Conservation (phyloP, 208 protist genomes). For the Vickermania spadyakhi region DNA sequence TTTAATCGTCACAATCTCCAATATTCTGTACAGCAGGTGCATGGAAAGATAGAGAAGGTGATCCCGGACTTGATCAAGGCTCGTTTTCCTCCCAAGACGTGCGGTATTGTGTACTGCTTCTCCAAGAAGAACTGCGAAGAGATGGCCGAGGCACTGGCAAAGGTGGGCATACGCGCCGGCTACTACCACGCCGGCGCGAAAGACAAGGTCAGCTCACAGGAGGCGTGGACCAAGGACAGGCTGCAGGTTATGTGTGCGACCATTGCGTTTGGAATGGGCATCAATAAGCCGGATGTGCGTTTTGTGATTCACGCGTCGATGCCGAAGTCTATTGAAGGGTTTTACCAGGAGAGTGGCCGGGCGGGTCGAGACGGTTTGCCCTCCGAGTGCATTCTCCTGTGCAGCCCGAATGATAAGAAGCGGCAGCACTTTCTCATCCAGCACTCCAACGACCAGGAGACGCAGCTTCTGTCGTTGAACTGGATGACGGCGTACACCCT, state of each 20-base stretch:
- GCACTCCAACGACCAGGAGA: constrained; percentile 68
- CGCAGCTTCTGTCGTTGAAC: constrained; percentile 55
- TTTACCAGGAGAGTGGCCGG: constrained; percentile 97
- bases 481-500: constrained; percentile 73
- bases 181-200: constrained; percentile 73
- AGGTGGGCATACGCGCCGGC: constrained; percentile 41
- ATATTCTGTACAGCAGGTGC: constrained; percentile 63
- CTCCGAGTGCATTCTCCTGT: constrained; percentile 79
- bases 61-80: constrained; percentile 59
- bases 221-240: constrained; percentile 85
- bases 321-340: constrained; percentile 96
- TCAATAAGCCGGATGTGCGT: constrained; percentile 97
- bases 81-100: constrained; percentile 47
- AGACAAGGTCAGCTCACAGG: constrained; percentile 68
- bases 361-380: constrained; percentile 93
- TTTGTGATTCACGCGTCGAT: constrained; percentile 96
- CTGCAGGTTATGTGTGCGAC: constrained; percentile 95
- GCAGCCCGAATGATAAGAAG: constrained; percentile 43
- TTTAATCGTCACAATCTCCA: constrained; percentile 75
- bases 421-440: constrained; percentile 76
- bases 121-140: constrained; percentile 78
- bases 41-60: constrained; percentile 25
- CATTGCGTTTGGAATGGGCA: constrained; percentile 98
- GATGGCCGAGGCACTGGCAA: constrained; percentile 47
- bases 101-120: constrained; percentile 83